Conservation (phyloP, 106 monocot genomes). For the Xerophyta viscosa region DNA sequence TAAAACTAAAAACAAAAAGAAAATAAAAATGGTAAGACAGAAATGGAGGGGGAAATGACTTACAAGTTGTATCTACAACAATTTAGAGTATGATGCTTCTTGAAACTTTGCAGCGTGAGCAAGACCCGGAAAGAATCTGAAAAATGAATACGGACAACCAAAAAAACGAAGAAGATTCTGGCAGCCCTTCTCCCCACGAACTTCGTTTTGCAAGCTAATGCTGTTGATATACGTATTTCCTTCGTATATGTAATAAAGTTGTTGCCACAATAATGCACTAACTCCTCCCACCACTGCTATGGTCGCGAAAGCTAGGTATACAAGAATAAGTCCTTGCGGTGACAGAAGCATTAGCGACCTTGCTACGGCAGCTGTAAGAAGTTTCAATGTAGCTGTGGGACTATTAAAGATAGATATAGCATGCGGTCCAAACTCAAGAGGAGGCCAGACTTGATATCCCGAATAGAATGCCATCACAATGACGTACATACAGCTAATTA, state of each 20-base stretch:
- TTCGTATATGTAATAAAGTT: constrained; percentile 67
- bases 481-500: constrained; percentile 65
- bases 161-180: constrained; percentile 79
- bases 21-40: too few relatives aligned
- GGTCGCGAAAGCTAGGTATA: constrained; percentile 77
- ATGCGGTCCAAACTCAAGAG: constrained; percentile 19
- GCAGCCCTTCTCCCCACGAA: constrained; percentile 47
- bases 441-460: constrained; percentile 45
- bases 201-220: constrained; percentile 31
- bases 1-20: too few relatives aligned
- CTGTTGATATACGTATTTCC: constrained; percentile 72
- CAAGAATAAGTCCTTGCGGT: constrained; percentile 54
- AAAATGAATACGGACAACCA: constrained; percentile 52
- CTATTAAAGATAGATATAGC: constrained; percentile 4
- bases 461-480: constrained; percentile 40
- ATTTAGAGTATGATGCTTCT: constrained; percentile 51
- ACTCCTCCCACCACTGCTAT: constrained; percentile 62
- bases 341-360: constrained; percentile 47
- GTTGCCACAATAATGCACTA: constrained; percentile 70
- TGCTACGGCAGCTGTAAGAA: constrained; percentile 27
- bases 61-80: constrained; percentile 25
- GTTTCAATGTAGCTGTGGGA: constrained; percentile 19
- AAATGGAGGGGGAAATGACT: background rate
- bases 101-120: constrained; percentile 38
- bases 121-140: constrained; percentile 35